Evolutionary conservation across 2,329 filamentous ascomycete species (phyloP).

Genomic region (Apiospora phragmitis): DNA sequence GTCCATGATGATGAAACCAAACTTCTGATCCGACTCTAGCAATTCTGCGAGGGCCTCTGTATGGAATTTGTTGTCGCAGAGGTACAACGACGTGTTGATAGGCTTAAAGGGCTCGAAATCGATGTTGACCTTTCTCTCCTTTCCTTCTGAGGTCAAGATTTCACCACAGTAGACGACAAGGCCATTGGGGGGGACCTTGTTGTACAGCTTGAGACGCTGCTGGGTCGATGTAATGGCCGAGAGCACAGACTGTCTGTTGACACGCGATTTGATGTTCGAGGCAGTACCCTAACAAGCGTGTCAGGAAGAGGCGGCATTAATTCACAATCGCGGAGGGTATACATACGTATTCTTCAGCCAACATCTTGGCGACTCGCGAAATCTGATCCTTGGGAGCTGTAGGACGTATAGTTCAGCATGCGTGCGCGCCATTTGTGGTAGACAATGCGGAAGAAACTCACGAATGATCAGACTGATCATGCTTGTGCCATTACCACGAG

Average conservation of each 20-base stretch:
- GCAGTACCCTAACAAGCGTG: constrained; percentile 73
- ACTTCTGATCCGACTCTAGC: constrained; percentile 98
- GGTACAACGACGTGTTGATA: constrained; percentile 98
- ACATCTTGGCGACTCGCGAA: constrained; percentile 96
- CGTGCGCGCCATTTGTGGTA: constrained; percentile 13
- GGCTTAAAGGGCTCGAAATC: constrained; percentile 99
- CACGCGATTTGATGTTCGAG: constrained; percentile 99
- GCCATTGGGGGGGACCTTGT: constrained; percentile 96
- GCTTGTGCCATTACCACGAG: constrained; percentile 96
- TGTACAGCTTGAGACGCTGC: constrained; percentile 98
- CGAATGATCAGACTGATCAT: constrained; percentile 99
- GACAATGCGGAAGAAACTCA: constrained; percentile 47
- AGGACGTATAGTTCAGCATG: constrained; percentile 14
- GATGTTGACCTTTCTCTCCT: constrained; percentile 99
- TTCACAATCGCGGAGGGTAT: background rate
- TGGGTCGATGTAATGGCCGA: constrained; percentile 99
- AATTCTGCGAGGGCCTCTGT: constrained; percentile 96
- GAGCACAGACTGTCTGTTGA: constrained; percentile 96
- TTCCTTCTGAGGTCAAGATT: constrained; percentile 98
- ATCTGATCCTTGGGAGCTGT: constrained; percentile 96
- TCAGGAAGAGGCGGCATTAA: constrained; percentile 11
- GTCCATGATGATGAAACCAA: constrained; percentile 99
- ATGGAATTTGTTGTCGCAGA: constrained; percentile 99
- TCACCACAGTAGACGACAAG: constrained; percentile 99
- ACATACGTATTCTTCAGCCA: constrained; percentile 98